Percentiles rank a stretch among this genome's conserved stretches.
phyloP scores from a whole-genome alignment of 2,329 filamentous ascomycete genomes.

The Colletotrichum sp. region DNA sequence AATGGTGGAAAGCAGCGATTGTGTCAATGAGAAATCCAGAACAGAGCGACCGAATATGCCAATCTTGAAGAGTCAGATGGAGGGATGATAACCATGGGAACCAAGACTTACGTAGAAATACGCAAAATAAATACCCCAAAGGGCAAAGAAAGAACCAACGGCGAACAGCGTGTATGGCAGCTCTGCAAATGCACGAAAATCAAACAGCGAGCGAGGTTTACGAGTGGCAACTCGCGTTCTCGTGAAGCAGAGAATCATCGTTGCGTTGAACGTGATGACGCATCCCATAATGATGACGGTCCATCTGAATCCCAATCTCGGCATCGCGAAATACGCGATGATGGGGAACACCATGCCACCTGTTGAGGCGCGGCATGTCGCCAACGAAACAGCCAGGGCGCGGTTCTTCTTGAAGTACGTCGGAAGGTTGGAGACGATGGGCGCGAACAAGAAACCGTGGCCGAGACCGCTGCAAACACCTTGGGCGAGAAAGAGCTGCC shows the following conservation, averaged over 20 bases:
- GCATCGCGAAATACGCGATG: no score
- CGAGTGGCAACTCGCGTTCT: not conserved
- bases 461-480: no score
- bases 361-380: no score
- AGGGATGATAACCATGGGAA: fast-evolving
- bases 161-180: not conserved
- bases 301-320: no score
- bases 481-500: no score
- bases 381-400: no score
- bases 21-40: not conserved
- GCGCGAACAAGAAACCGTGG: no score
- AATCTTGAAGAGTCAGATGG: not conserved
- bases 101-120: not conserved
- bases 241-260: not conserved
- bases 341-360: no score
- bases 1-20: not conserved
- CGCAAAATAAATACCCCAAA: not conserved
- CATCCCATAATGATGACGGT: no score
- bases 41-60: not conserved
- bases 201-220: not conserved
- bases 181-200: not conserved
- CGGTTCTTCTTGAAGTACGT: no score
- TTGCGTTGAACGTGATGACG: no score
- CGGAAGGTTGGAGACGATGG: no score
- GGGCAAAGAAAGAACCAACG: fast-evolving